Evolutionary conservation across 2,329 filamentous ascomycete species (phyloP).

Genomic region (Aureobasidium sp.): DNA sequence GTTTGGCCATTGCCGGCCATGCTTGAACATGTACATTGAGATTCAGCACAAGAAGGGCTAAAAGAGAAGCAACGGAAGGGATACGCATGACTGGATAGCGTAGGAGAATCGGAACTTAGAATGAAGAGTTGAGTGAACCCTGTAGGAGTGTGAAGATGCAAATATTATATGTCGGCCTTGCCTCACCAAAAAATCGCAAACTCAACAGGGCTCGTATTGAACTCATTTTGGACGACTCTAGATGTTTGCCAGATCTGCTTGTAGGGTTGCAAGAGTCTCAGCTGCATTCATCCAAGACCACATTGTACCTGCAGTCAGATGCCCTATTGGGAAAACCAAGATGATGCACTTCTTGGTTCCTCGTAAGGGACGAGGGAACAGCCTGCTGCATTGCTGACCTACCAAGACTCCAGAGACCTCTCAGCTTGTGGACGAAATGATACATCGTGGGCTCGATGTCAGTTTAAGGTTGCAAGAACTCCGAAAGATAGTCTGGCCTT

Average conservation of each 20-base stretch:
- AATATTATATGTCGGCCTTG: background rate
- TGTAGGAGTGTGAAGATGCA: background rate
- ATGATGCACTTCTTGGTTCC: background rate
- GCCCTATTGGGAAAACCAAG: background rate
- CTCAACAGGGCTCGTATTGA: background rate
- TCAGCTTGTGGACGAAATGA: background rate
- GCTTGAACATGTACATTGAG: background rate
- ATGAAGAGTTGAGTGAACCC: background rate
- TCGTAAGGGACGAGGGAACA: background rate
- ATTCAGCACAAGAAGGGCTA: background rate
- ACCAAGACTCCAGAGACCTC: background rate
- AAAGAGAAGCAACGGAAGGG: background rate
- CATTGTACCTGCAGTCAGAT: background rate
- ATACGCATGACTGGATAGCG: background rate
- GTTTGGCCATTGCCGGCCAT: conserved; percentile 5
- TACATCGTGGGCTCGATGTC: background rate
- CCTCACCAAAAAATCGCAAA: background rate
- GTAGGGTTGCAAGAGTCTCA: background rate
- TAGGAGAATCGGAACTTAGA: background rate
- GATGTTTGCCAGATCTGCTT: background rate
- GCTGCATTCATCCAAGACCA: background rate
- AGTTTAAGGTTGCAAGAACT: conserved; percentile 5
- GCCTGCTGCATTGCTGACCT: background rate
- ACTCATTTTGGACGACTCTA: background rate
- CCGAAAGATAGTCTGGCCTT: background rate